Conservation (phyloP, 1,139 yeast genomes). For the Kazachstania sp. region DNA sequence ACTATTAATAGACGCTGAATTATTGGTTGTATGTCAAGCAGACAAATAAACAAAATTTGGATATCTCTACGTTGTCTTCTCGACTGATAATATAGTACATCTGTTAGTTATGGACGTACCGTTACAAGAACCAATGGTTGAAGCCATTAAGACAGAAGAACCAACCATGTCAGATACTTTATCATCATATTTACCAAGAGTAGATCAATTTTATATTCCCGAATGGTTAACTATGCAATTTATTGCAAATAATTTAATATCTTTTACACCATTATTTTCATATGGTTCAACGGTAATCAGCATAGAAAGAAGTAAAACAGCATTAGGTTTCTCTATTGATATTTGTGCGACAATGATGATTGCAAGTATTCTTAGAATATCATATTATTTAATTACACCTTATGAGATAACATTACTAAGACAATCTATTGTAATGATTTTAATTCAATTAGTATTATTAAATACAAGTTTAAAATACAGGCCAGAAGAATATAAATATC, state of each 20-base stretch:
- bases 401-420: constrained; percentile 66
- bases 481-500: constrained; percentile 32
- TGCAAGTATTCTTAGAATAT: constrained; percentile 64
- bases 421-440: constrained; percentile 72
- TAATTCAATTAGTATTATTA: constrained; percentile 58
- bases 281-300: constrained; percentile 76
- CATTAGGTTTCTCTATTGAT: constrained; percentile 77
- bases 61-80: no score
- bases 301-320: constrained; percentile 53
- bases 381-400: constrained; percentile 70
- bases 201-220: constrained; percentile 37
- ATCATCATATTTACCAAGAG: constrained; percentile 27
- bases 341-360: constrained; percentile 86
- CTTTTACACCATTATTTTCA: constrained; percentile 73
- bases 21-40: no score
- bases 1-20: neutral
- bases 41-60: no score
- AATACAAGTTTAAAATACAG: constrained; percentile 57
- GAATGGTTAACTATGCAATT: constrained; percentile 39
- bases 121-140: neutral
- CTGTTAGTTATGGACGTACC: neutral
- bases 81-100: neutral
- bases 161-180: constrained; percentile 15
- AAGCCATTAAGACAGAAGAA: neutral
- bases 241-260: constrained; percentile 38